Base-by-base conservation (phyloP, 768 basidiomycete species). In the Porpolomopsis calyptriformis region DNA sequence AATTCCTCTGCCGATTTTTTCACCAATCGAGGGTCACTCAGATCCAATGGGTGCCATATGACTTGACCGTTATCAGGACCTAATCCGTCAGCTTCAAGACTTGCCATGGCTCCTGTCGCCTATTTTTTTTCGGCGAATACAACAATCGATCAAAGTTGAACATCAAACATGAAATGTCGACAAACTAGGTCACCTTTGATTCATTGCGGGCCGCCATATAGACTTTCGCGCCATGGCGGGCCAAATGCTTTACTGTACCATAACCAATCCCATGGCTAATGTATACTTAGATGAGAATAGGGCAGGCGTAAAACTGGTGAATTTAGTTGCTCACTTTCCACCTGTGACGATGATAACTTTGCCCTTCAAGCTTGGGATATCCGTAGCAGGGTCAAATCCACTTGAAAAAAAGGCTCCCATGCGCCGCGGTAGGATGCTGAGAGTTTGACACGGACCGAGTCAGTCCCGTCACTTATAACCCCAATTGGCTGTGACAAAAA, bases 311-410 rank as follows among this genome's bases (percentile, higher is more conserved):
- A 22, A 43, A 22, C 39, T 34, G 26, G 10, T 16, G 22, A 35
- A 24, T 40, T 31, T 23, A 9, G 34, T 10, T 18, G 55, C 68
- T 61, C 46, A 77, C 74, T 78, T 80, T 51, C 70, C 75, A 14
- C 78, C 78, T 0, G 77, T 80, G 18, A 81, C 72, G 33, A 78
- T 59, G 37, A 63, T 55, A n/a, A 79, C 73, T 54, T 75, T 75
- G 9, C 72, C 74, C 4, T 56, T 59, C 6, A 76, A 58, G 52
- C 73, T 69, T 2, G 66, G 60, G 24, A 78, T 51, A 50, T 74
- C 72, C 1, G 48, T 62, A 0, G 53, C 51, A 1, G 72, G 68
- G 26, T 67, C 49, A 52, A 64, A 71, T 8, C 40, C 50, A 20
- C 34, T 44, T 14, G 46, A 48, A 55, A 43, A 55, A 40, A 41